Conservation (phyloP, 2,329 filamentous ascomycete species). For the Diplodia sapinea region DNA sequence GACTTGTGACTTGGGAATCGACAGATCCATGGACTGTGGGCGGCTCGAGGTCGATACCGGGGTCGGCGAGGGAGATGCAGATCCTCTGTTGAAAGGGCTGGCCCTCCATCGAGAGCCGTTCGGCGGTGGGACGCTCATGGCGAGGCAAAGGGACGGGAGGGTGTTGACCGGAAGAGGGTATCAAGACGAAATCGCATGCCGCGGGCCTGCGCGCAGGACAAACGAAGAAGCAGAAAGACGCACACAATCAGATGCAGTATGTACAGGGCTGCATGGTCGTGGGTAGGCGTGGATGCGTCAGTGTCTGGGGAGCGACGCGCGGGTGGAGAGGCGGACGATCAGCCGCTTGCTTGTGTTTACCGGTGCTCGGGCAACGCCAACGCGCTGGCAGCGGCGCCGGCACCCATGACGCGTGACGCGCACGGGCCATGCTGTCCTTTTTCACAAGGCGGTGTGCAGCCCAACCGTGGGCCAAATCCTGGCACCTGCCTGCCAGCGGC, state of each 20-base stretch:
- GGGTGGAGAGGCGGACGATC: constrained; percentile 27
- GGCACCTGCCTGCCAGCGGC: not conserved
- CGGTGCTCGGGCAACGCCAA: constrained; percentile 21
- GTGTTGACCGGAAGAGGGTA: constrained; percentile 23
- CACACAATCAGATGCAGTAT: constrained; percentile 26
- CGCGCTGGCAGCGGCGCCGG: constrained; percentile 6
- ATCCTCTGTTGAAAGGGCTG: constrained; percentile 76
- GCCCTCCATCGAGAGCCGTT: constrained; percentile 75
- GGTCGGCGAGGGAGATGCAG: constrained; percentile 67
- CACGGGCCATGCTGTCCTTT: not conserved
- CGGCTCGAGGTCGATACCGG: constrained; percentile 55
- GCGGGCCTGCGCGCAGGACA: constrained; percentile 10
- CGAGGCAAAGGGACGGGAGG: constrained; percentile 14
- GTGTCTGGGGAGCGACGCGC: constrained; percentile 24
- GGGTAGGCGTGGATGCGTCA: constrained; percentile 5
- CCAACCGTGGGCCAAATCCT: not conserved
- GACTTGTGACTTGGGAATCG: constrained; percentile 62
- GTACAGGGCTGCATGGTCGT: constrained; percentile 29
- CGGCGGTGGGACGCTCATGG: constrained; percentile 62
- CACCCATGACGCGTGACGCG: not conserved
- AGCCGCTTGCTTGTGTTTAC: constrained; percentile 28
- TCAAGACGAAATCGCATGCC: constrained; percentile 28
- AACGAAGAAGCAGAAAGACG: constrained; percentile 27
- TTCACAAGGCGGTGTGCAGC: constrained; percentile 5
- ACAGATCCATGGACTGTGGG: constrained; percentile 77